Base-by-base conservation (phyloP, 495 filamentous ascomycete genomes). In the Platismatia glauca region DNA sequence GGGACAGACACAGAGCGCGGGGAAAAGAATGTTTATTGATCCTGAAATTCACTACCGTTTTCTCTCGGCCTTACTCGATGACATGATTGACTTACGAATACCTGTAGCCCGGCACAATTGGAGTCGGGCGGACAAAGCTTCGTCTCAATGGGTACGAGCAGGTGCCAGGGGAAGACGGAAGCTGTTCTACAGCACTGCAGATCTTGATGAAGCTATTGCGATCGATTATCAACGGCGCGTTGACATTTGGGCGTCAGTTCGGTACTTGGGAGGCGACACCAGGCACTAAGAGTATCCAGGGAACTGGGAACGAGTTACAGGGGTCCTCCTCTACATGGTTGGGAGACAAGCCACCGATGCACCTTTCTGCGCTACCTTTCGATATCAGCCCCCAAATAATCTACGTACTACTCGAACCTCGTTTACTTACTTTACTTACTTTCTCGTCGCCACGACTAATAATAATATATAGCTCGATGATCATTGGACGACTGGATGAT, bases 21-120 rank as follows among this genome's bases (percentile, higher is more conserved):
- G 50, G 50, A 53, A 52, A 53, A 29, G 16, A 53, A 53, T 34
- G 50, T 53, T 53, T 53, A 53, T 53, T 53, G 50, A 53, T 53
- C 50, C 50, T 53, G 27, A 53, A 50, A 29, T 27, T 27, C 11
- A 50, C 46, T 6, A 24, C 41, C 20, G 16, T n/a, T 6, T n/a
- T n/a, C 7, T 13, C 13, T 39, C 7, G 39, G 15, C 39, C 6
- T 43, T 0, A 6, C 22, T 12, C 16, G 27, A 50, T 50, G 24
- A 29, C 22, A 50, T 50, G 46, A 11, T 3, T 15, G 46, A 12
- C 13, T 15, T 43, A 3, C 18, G 3, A 15, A 4, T 15, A 13
- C 0, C 4, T 50, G 46, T 27, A 9, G 3, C 13, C 13, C 18
- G 13, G 27, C 24, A 9, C 0, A 50, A 50, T 27, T 5, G 29